Percentiles rank a stretch among this genome's conserved stretches.
These are phyloP conservation scores for Pestalotiopsis fici DNA, from an alignment of 2,329 filamentous ascomycete species.

Conservation along the genomic window DNA sequence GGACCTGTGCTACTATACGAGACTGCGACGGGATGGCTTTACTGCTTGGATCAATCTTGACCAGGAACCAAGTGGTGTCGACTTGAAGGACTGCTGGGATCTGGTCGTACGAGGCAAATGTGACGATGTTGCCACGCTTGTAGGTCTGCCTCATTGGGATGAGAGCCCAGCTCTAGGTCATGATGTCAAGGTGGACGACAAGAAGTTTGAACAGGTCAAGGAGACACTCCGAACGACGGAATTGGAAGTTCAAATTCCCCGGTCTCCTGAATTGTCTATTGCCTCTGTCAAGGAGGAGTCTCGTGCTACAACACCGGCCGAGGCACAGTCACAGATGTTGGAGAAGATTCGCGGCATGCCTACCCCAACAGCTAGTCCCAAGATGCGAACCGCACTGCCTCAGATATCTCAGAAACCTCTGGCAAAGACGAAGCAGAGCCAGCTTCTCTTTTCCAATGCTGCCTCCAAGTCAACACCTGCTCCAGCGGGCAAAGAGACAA, in stretches of 20 bases:
- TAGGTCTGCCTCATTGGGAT: slow-evolving; percentile 63
- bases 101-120: slow-evolving; percentile 84
- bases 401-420: slow-evolving; percentile 41
- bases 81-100: slow-evolving; percentile 93
- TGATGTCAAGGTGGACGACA: slow-evolving; percentile 44
- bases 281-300: slow-evolving; percentile 22
- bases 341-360: slow-evolving; percentile 52
- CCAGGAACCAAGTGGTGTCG: slow-evolving; percentile 75
- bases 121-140: slow-evolving; percentile 80
- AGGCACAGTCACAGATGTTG: slow-evolving; percentile 39
- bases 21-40: slow-evolving; percentile 78
- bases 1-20: slow-evolving; percentile 87
- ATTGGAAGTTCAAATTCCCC: slow-evolving; percentile 44
- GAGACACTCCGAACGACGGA: slow-evolving; percentile 36
- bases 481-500: slow-evolving; percentile 34
- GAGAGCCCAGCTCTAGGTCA: slow-evolving; percentile 51
- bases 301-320: slow-evolving; percentile 21
- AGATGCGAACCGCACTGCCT: slow-evolving; percentile 40
- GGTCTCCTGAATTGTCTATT: slow-evolving; percentile 19
- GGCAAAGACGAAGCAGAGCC: slow-evolving; percentile 48
- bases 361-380: slow-evolving; percentile 60
- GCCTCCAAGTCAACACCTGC: slow-evolving; percentile 23
- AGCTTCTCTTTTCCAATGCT: slow-evolving; percentile 42
- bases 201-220: slow-evolving; percentile 41
- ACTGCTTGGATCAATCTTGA: slow-evolving; percentile 96